Evolutionary conservation across 1,139 yeast genomes (phyloP).

Genomic region (Hansenula lynferdii): DNA sequence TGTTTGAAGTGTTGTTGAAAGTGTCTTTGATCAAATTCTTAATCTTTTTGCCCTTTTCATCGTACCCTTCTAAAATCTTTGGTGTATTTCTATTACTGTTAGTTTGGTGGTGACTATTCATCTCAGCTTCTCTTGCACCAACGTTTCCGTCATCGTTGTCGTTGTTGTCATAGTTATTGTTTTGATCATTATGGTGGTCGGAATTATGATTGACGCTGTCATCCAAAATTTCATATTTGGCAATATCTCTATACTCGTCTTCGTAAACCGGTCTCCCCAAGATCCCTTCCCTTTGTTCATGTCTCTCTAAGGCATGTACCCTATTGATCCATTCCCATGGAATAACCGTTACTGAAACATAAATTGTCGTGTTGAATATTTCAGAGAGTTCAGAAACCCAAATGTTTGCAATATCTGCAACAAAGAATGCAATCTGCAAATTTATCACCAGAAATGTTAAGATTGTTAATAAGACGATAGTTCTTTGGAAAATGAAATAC

Average conservation of each 20-base stretch:
- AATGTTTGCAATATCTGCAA: conserved; percentile 70
- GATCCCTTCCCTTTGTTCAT: conserved; percentile 72
- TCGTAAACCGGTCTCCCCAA: conserved; percentile 76
- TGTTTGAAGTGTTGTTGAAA: conserved; percentile 30
- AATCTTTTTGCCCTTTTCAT: conserved; percentile 1
- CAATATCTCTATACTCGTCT: conserved; percentile 42
- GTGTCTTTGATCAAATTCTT: conserved; percentile 13
- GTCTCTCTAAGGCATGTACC: conserved; percentile 52
- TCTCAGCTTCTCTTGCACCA: not conserved
- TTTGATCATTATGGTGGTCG: too few relatives aligned
- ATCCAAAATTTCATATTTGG: conserved; percentile 36
- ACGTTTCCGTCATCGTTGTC: conserved; percentile 3
- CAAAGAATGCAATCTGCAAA: conserved; percentile 67
- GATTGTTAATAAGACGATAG: conserved; percentile 49
- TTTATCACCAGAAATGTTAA: conserved; percentile 57
- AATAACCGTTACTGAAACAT: conserved; percentile 67
- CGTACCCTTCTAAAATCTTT: not conserved
- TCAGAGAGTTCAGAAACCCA: conserved; percentile 73
- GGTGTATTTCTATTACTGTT: conserved; percentile 3
- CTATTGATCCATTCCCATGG: conserved; percentile 92
- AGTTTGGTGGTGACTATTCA: too few relatives aligned
- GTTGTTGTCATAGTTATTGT: too few relatives aligned
- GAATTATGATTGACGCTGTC: too few relatives aligned
- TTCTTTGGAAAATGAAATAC: conserved; percentile 46
- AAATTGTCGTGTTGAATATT: conserved; percentile 64